Percentiles rank a stretch among this genome's conserved stretches.
Conservation (phyloP, 164 flowering plant species). For the Macadamia integrifolia region DNA sequence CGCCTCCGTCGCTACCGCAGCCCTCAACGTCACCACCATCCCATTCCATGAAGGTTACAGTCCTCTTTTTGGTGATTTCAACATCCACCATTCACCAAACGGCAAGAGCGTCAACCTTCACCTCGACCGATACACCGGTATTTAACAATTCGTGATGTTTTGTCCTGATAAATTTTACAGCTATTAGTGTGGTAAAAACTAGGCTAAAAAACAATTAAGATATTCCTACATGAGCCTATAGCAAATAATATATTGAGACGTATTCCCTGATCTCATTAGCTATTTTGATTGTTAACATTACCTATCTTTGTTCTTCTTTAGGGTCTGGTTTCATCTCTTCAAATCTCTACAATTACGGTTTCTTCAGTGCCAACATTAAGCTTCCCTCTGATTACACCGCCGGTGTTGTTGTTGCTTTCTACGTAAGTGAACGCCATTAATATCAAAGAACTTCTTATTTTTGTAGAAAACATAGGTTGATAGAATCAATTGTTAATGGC, state of each 20-base stretch:
- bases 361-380: slow-evolving; percentile 86
- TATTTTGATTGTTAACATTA: too few species aligned
- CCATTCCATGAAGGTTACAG: slow-evolving; percentile 49
- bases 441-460: too few species aligned
- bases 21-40: slow-evolving; percentile 26
- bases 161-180: background rate
- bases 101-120: slow-evolving; percentile 51
- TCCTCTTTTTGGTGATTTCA: slow-evolving; percentile 67
- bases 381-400: slow-evolving; percentile 77
- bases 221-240: too few species aligned
- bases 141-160: slow-evolving; percentile 1
- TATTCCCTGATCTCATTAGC: too few species aligned
- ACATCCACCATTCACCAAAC: slow-evolving; percentile 45
- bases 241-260: too few species aligned
- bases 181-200: too few species aligned
- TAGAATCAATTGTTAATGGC: too few species aligned
- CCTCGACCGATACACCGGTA: slow-evolving; percentile 63
- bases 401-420: slow-evolving; percentile 87
- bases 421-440: slow-evolving; percentile 40
- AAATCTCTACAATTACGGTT: slow-evolving; percentile 57
- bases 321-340: slow-evolving; percentile 92
- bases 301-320: slow-evolving; percentile 14
- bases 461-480: too few species aligned
- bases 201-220: too few species aligned
- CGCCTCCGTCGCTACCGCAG: background rate